phyloP scores from a whole-genome alignment of 2,329 filamentous ascomycete genomes.

The Capronia coronata region DNA sequence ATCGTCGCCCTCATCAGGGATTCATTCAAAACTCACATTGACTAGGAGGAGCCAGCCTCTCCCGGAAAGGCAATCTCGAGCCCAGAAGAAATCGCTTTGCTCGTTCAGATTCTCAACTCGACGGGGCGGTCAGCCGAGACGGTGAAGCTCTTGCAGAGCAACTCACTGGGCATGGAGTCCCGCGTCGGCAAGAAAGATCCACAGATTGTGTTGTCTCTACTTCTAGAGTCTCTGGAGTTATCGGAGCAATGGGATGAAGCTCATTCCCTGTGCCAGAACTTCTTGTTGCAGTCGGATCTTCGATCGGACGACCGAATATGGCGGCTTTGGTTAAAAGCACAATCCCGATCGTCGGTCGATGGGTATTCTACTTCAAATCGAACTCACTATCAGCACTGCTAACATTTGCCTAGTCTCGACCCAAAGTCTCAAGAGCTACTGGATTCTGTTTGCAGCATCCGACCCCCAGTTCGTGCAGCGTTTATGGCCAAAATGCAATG shows the following conservation, averaged over 20 bases:
- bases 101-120: conserved; percentile 40
- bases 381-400: not conserved
- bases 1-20: not conserved
- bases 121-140: conserved; percentile 38
- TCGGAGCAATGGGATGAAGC: conserved; percentile 37
- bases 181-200: conserved; percentile 41
- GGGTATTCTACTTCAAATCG: conserved; percentile 14
- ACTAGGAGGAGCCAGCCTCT: conserved; percentile 39
- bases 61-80: conserved; percentile 41
- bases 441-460: conserved; percentile 7
- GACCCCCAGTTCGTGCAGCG: conserved; percentile 13
- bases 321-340: conserved; percentile 37
- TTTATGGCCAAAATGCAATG: conserved; percentile 17
- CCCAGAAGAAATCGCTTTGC: conserved; percentile 42
- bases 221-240: conserved; percentile 34
- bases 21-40: not conserved
- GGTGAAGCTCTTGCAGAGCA: conserved; percentile 39
- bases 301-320: conserved; percentile 44
- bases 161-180: conserved; percentile 39
- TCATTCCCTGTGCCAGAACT: conserved; percentile 33
- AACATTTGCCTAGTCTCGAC: conserved; percentile 1
- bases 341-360: conserved; percentile 25
- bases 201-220: conserved; percentile 37
- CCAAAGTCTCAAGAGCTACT: conserved; percentile 9
- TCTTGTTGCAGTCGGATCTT: conserved; percentile 35